These are phyloP conservation scores for Kingdonia uniflora DNA, from an alignment of 164 flowering plant genomes.

Conservation along the genomic window DNA sequence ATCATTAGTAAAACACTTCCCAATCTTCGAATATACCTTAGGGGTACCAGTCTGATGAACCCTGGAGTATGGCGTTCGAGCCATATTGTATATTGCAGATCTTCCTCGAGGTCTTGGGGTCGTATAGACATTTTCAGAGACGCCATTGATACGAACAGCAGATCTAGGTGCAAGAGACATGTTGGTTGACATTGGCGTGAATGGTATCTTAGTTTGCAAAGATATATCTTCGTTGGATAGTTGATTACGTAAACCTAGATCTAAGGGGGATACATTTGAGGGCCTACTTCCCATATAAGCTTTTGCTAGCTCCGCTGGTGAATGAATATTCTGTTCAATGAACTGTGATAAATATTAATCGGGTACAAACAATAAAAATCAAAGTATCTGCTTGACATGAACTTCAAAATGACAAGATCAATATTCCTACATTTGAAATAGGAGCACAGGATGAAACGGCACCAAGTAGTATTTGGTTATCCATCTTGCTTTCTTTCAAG, in stretches of 20 bases:
- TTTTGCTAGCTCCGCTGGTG: constrained; percentile 87
- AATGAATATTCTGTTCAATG: constrained; percentile 47
- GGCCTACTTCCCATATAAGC: constrained; percentile 79
- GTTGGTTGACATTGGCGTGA: constrained; percentile 25
- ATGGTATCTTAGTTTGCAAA: constrained; percentile 15
- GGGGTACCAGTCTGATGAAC: constrained; percentile 18
- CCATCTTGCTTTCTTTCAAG: constrained; percentile 21
- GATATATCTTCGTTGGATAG: constrained; percentile 27
- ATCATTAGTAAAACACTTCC: neutral
- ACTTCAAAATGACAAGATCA: neutral
- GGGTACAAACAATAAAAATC: too few relatives aligned
- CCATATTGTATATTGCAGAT: constrained; percentile 79
- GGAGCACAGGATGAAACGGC: constrained; percentile 22
- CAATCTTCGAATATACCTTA: constrained; percentile 29
- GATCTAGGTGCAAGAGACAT: constrained; percentile 31
- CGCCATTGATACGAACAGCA: constrained; percentile 16
- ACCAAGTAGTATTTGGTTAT: constrained; percentile 10
- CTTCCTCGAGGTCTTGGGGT: constrained; percentile 70
- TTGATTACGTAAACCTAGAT: constrained; percentile 33
- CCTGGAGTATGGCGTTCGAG: constrained; percentile 77
- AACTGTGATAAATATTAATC: constrained; percentile 27
- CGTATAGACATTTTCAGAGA: constrained; percentile 39
- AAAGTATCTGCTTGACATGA: too few relatives aligned
- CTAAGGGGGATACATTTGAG: constrained; percentile 48
- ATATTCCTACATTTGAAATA: constrained; percentile 29